These are phyloP conservation scores for Eremomyces bilateralis DNA, from an alignment of 495 filamentous ascomycete genomes.

Conservation along the genomic window DNA sequence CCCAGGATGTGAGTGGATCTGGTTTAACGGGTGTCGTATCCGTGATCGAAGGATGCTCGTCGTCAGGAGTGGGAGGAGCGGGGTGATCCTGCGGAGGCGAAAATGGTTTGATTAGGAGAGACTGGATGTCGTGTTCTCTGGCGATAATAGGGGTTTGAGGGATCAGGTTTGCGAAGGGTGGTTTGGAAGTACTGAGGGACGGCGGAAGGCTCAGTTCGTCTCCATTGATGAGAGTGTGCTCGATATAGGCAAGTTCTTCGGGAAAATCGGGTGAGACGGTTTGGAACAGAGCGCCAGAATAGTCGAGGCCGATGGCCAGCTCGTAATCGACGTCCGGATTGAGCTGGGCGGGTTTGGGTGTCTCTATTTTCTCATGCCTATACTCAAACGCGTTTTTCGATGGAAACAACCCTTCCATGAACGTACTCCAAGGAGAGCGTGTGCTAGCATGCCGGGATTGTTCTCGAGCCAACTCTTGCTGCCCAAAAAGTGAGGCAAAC, in stretches of 20 bases:
- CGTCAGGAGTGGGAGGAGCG: too few relatives aligned
- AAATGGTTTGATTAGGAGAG: constrained; percentile 5
- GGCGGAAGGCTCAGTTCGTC: not conserved
- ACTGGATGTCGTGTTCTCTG: not conserved
- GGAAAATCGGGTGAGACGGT: constrained; percentile 14
- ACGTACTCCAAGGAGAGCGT: not conserved
- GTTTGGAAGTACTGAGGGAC: constrained; percentile 1
- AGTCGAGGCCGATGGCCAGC: constrained; percentile 14
- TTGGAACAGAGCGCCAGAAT: constrained; percentile 11
- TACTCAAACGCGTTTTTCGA: not conserved
- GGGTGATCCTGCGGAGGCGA: constrained; percentile 1
- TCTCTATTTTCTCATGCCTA: not conserved
- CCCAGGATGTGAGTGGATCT: too few relatives aligned
- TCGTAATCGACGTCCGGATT: constrained; percentile 6
- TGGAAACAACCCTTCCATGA: not conserved
- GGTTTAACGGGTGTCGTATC: too few relatives aligned
- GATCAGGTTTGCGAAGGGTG: not conserved
- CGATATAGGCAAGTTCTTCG: constrained; percentile 1
- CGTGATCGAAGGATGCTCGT: too few relatives aligned
- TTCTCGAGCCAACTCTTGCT: constrained; percentile 15
- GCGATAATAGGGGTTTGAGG: not conserved
- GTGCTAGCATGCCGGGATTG: too few relatives aligned
- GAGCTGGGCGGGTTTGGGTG: not conserved
- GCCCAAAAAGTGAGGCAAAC: constrained; percentile 14
- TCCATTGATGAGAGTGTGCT: constrained; percentile 7